These are phyloP conservation scores for Chlorella ohadii DNA, from an alignment of 139 green algal species.

Conservation along the genomic window DNA sequence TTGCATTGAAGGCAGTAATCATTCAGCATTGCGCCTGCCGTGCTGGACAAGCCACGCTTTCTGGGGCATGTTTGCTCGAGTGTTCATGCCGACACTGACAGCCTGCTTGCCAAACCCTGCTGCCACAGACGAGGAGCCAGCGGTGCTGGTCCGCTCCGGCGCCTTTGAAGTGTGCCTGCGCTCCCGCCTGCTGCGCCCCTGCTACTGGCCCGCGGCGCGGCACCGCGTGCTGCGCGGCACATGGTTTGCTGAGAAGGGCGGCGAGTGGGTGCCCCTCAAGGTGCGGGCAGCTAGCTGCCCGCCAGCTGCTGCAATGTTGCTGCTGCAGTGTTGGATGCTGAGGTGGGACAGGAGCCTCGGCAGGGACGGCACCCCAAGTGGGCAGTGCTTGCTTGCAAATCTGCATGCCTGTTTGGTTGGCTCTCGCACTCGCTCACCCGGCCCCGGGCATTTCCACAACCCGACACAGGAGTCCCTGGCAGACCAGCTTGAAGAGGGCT, in stretches of 20 bases:
- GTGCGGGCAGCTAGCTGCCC: constrained; percentile 1
- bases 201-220: constrained; percentile 55
- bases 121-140: constrained; percentile 21
- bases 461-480: constrained; percentile 51
- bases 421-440: too few relatives aligned
- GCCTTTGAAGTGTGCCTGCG: constrained; percentile 64
- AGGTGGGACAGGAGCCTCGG: too few relatives aligned
- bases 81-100: too few relatives aligned
- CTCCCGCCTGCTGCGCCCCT: constrained; percentile 47
- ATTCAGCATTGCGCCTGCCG: too few relatives aligned
- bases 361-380: not conserved
- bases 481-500: constrained; percentile 68
- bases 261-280: constrained; percentile 64
- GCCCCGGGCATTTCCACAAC: too few relatives aligned
- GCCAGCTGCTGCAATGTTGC: too few relatives aligned
- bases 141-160: constrained; percentile 50
- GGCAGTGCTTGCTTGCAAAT: not conserved
- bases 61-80: too few relatives aligned
- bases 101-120: not conserved
- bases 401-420: too few relatives aligned
- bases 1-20: too few relatives aligned
- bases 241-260: constrained; percentile 66
- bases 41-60: too few relatives aligned
- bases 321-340: too few relatives aligned
- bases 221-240: constrained; percentile 63